Base-by-base conservation (phyloP, 345 rosid genomes). In the Ceriops tagal region DNA sequence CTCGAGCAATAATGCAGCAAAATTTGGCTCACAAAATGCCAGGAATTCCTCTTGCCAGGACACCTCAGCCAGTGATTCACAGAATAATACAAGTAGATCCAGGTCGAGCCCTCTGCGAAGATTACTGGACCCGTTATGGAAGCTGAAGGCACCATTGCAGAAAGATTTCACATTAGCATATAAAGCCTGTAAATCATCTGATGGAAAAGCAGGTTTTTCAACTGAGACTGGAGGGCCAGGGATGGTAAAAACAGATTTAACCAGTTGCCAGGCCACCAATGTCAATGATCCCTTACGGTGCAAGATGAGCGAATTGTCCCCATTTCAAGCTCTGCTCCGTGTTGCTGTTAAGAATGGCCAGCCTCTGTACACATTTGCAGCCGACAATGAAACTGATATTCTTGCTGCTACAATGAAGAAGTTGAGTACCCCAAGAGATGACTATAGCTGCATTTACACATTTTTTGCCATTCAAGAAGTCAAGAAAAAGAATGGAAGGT, bases 71-170 rank as follows among this genome's bases (percentile, higher is more conserved):
- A 27, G 69, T 53, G 82, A 79, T 61, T 75, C 72, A 68, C 72
- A 78, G 60, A 71, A 63, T 70, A 78, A 75, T 77, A 73, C 78
- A 46, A 78, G 78, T 75, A 75, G 85, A 83, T 77, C 87, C 78
- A 81, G 86, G 73, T 84, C 87, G 55, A 89, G 97, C 80, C 97
- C 96, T 73, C 78, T 93, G 73, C 88, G 95, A 80, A 89, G 96
- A 85, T 75, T 91, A 61, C 77, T 93, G 67, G 90, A 87, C 62
- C 96, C 96, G 60, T 62, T 93, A 37, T 53, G 89, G 83, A 93
- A 88, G 82, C 82, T 90, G 22, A 87, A 81, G 78, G 76, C 80
- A 43, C 81, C 83, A 71, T 66, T 84, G 55, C 76, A 66, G 74
- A 83, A 59, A 58, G 79, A 71, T 66, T 78, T 75, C 3, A 71